Percentiles rank a stretch among this genome's conserved stretches.
These are phyloP conservation scores for Sporobolomyces roseus DNA, from an alignment of 768 basidiomycete genomes.

Conservation along the genomic window DNA sequence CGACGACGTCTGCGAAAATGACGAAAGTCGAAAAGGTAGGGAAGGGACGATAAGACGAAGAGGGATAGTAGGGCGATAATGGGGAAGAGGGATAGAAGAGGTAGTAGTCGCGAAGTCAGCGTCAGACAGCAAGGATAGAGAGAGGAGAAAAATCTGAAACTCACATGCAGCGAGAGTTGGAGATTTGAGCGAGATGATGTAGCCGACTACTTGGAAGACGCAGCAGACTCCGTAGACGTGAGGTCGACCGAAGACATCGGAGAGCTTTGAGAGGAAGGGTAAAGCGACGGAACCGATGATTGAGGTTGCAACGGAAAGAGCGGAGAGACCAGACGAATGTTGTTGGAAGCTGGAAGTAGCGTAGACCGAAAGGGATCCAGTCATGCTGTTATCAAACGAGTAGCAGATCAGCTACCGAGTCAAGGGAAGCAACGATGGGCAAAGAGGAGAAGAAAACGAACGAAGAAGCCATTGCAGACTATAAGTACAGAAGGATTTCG, in stretches of 20 bases:
- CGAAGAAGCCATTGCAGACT: slow-evolving; percentile 27
- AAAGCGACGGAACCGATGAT: slow-evolving; percentile 45
- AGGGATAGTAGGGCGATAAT: too few relatives aligned
- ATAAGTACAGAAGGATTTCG: background rate
- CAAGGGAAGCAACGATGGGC: background rate
- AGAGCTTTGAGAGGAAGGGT: slow-evolving; percentile 42
- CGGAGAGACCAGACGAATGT: slow-evolving; percentile 46
- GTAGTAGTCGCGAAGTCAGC: too few relatives aligned
- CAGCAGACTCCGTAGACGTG: slow-evolving; percentile 42
- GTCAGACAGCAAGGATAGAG: background rate
- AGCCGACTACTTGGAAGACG: slow-evolving; percentile 46
- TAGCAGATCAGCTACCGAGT: background rate
- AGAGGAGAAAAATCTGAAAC: background rate
- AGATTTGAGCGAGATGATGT: slow-evolving; percentile 46
- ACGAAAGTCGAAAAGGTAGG: background rate
- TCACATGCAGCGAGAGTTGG: slow-evolving; percentile 42
- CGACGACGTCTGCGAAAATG: slow-evolving; percentile 41
- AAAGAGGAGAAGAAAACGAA: background rate
- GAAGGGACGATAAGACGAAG: background rate
- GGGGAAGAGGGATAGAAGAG: background rate
- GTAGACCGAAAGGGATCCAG: slow-evolving; percentile 37
- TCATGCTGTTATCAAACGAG: slow-evolving; percentile 11
- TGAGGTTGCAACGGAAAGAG: slow-evolving; percentile 45
- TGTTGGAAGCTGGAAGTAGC: slow-evolving; percentile 46
- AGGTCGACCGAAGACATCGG: slow-evolving; percentile 46